These are phyloP conservation scores for Backusella tuberculispora DNA, from an alignment of 192 early-diverging fungal genomes.

Conservation along the genomic window DNA sequence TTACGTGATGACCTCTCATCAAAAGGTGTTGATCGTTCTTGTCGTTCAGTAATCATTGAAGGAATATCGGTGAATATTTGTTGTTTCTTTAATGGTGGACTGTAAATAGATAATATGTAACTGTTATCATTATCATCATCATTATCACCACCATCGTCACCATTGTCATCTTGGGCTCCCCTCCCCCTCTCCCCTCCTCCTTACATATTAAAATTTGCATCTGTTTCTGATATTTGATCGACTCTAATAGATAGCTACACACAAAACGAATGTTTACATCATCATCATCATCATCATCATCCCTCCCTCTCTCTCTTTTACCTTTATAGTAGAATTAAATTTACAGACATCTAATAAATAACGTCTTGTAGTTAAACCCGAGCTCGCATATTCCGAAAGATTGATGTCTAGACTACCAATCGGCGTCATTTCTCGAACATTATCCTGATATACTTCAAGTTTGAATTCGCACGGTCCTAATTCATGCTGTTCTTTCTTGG, in stretches of 20 bases:
- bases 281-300: not conserved
- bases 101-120: constrained; percentile 16
- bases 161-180: too few relatives aligned
- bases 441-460: constrained; percentile 63
- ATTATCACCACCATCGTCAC: too few relatives aligned
- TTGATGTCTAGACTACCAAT: constrained; percentile 75
- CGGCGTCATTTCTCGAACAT: constrained; percentile 56
- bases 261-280: not conserved
- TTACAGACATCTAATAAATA: constrained; percentile 75
- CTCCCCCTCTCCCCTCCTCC: not conserved
- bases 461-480: constrained; percentile 76
- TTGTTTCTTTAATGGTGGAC: constrained; percentile 42
- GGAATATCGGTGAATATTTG: constrained; percentile 45
- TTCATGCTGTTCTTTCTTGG: constrained; percentile 61
- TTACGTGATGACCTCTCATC: constrained; percentile 3
- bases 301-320: too few relatives aligned
- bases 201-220: constrained; percentile 37
- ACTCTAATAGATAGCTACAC: constrained; percentile 42
- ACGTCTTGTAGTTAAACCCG: constrained; percentile 51
- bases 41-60: constrained; percentile 38
- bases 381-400: constrained; percentile 75
- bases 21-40: constrained; percentile 17
- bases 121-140: too few relatives aligned
- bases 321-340: constrained; percentile 79
- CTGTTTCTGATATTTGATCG: constrained; percentile 36